A percentile compares a stretch with the other conserved stretches of the same genome.
phyloP scores from a whole-genome alignment of 305 asterid genomes.

The Petunia hybrid region DNA sequence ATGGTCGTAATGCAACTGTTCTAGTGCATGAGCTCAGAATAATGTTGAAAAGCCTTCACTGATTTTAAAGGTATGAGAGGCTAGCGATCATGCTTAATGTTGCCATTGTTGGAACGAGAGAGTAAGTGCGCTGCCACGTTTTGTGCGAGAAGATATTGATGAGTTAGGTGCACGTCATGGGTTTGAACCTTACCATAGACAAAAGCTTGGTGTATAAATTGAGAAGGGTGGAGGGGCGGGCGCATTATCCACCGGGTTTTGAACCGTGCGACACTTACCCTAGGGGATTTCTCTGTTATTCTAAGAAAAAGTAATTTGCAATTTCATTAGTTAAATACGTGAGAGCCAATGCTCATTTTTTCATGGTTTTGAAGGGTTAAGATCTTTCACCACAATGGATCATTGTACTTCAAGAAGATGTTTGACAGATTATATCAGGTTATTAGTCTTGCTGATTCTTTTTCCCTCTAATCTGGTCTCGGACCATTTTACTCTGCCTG shows the following conservation, averaged over 20 bases:
- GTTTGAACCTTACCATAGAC: no score
- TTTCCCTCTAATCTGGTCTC: slow-evolving; percentile 29
- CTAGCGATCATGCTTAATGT: slow-evolving; percentile 19
- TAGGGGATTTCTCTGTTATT: not conserved
- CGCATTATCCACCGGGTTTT: no score
- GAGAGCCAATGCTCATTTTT: slow-evolving; percentile 26
- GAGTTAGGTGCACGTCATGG: no score
- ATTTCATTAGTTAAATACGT: slow-evolving; percentile 7
- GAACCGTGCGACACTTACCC: no score
- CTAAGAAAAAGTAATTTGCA: not conserved
- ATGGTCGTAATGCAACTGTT: not conserved
- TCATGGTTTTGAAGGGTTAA: slow-evolving; percentile 66
- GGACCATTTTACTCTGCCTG: slow-evolving; percentile 38
- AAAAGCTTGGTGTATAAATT: no score
- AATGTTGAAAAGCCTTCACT: not conserved
- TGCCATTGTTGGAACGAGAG: not conserved
- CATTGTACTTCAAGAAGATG: slow-evolving; percentile 87
- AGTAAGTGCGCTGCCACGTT: no score
- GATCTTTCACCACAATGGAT: slow-evolving; percentile 85
- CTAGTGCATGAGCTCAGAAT: not conserved
- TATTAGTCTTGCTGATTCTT: slow-evolving; percentile 35
- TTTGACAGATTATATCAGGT: slow-evolving; percentile 93
- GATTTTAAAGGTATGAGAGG: slow-evolving; percentile 28
- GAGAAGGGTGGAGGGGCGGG: no score
- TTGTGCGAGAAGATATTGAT: no score